phyloP scores from a whole-genome alignment of 371 early-diverging fungal genomes.

The Mortierella sp. region DNA sequence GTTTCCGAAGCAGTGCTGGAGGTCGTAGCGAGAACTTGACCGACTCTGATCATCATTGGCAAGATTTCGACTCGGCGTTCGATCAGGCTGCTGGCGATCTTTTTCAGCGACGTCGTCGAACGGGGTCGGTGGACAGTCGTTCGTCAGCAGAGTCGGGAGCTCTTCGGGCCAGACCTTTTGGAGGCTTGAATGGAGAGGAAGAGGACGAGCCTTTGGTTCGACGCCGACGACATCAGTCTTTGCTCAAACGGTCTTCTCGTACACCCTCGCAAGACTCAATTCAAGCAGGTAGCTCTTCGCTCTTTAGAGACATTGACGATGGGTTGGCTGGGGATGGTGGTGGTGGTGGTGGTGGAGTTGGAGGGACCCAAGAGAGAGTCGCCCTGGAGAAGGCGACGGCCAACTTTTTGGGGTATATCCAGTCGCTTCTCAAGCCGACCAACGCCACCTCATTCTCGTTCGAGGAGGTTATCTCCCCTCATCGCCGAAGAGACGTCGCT shows the following conservation, averaged over 20 bases:
- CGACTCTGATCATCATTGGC: constrained; percentile 24
- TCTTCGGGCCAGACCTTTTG: no score
- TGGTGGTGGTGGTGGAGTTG: not conserved
- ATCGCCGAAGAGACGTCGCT: constrained; percentile 31
- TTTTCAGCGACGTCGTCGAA: constrained; percentile 15
- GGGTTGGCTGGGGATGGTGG: not conserved
- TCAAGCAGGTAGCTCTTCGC: no score
- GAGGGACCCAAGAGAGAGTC: constrained; percentile 9
- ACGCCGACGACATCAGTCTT: not conserved
- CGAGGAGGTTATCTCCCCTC: constrained; percentile 26
- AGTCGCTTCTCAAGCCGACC: constrained; percentile 20
- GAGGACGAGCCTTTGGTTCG: constrained; percentile 10
- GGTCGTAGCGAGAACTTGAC: constrained; percentile 25
- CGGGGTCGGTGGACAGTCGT: not conserved
- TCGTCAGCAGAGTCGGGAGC: not conserved
- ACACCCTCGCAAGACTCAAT: not conserved
- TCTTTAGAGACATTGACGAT: not conserved
- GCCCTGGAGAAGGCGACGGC: constrained; percentile 39
- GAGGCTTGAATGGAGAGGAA: no score
- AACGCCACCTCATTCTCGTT: constrained; percentile 20
- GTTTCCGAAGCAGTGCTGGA: constrained; percentile 9
- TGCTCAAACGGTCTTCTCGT: constrained; percentile 8
- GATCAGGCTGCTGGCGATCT: constrained; percentile 6
- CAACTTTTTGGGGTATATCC: constrained; percentile 35
- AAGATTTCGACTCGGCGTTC: constrained; percentile 36